Percentiles rank a stretch among this genome's conserved stretches.
Evolutionary conservation across 139 green algal species (phyloP).

Genomic region (Monoraphidium neglectum): DNA sequence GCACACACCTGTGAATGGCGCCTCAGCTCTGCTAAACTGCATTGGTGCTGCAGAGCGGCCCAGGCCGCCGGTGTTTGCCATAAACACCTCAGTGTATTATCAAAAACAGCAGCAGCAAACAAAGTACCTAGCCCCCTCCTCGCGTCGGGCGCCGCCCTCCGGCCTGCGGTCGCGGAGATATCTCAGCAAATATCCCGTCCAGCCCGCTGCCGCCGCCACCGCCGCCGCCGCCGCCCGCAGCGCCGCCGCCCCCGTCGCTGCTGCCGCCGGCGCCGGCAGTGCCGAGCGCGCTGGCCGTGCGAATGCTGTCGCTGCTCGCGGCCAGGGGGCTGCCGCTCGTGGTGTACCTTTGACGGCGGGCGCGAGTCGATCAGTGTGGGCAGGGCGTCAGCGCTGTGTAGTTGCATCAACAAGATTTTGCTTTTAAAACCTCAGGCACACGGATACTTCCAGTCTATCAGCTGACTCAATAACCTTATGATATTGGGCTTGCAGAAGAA

Average conservation of each 20-base stretch:
- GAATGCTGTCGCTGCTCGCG: background rate
- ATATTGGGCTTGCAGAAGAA: background rate
- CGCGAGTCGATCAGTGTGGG: background rate
- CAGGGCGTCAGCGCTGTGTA: background rate
- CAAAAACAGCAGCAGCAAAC: background rate
- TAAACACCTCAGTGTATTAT: background rate
- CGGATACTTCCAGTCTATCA: background rate
- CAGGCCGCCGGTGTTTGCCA: too few relatives aligned
- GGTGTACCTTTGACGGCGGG: background rate
- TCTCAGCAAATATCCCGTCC: constrained; percentile 32
- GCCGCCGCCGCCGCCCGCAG: too few relatives aligned
- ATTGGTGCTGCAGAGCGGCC: too few relatives aligned
- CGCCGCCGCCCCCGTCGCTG: background rate
- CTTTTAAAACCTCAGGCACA: background rate
- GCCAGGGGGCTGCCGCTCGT: background rate
- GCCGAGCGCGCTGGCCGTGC: constrained; percentile 6
- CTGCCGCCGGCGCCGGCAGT: background rate
- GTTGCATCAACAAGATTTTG: background rate
- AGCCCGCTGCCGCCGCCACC: constrained; percentile 7
- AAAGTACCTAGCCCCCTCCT: background rate
- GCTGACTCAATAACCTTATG: background rate
- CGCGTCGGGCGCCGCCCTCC: background rate
- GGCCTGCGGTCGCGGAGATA: constrained; percentile 5
- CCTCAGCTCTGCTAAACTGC: too few relatives aligned
- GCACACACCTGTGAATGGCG: too few relatives aligned